phyloP scores from a whole-genome alignment of 352 stramenopile species.

The Pythium scleroteichum region DNA sequence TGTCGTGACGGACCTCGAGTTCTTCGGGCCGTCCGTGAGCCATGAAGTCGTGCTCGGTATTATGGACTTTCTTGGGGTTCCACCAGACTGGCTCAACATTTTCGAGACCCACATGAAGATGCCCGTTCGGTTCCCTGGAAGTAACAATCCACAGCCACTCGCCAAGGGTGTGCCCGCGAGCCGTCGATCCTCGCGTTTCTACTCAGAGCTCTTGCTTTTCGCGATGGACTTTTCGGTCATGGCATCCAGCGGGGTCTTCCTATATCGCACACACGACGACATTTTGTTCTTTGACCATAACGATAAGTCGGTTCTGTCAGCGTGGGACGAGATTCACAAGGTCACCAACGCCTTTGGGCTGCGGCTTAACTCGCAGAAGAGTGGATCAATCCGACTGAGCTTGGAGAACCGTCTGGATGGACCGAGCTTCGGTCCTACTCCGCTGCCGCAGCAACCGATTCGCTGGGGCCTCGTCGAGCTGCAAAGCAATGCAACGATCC shows the following conservation, averaged over 20 bases:
- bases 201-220: slow-evolving; percentile 47
- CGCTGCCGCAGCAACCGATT: slow-evolving; percentile 38
- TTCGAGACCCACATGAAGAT: slow-evolving; percentile 24
- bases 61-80: slow-evolving; percentile 19
- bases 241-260: slow-evolving; percentile 29
- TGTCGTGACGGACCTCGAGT: slow-evolving; percentile 23
- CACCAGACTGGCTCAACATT: background rate
- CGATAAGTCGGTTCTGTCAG: slow-evolving; percentile 30
- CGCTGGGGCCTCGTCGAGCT: slow-evolving; percentile 48
- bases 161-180: slow-evolving; percentile 35
- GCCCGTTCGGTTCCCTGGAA: slow-evolving; percentile 14
- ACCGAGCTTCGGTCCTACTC: slow-evolving; percentile 19
- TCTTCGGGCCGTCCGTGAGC: slow-evolving; percentile 25
- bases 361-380: slow-evolving; percentile 46
- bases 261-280: slow-evolving; percentile 52
- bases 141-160: background rate
- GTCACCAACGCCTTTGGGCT: slow-evolving; percentile 29
- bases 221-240: slow-evolving; percentile 50
- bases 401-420: background rate
- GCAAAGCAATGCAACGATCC: slow-evolving; percentile 37
- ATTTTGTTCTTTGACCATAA: slow-evolving; percentile 50
- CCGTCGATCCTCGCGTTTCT: slow-evolving; percentile 41
- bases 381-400: slow-evolving; percentile 37
- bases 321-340: slow-evolving; percentile 41
- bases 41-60: slow-evolving; percentile 23